Evolutionary conservation across 2,329 filamentous ascomycete species (phyloP), one percentile per base, ranked within the genome.

Genomic region (Fusarium sp.): DNA sequence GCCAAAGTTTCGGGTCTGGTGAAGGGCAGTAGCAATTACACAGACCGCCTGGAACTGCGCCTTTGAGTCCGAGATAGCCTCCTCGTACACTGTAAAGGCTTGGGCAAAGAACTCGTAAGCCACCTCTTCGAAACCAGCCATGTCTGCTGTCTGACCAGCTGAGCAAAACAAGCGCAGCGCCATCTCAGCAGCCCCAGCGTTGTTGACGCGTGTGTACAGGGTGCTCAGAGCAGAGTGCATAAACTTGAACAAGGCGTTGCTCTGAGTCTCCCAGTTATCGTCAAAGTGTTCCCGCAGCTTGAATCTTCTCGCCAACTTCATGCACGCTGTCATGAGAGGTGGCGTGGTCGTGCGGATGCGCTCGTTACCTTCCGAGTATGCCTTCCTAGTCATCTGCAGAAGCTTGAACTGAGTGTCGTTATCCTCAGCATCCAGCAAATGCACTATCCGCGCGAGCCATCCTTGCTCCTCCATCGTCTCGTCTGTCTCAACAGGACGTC

Each of bases 61-160:
- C 82, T 97, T 93, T 17, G 95, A 98, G 82, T 99, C 97, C 71
- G 95, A 97, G 73, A 99, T 94, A 0, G 95, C 93, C 83, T 99
- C 97, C 81, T 99, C 97, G 80, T 99, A 99, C 10, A 98, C 95
- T 0, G 96, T 98, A 79, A 99, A 99, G 0, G 97, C 96, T 83
- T 99, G 97, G 0, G 97, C 97, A 78, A 98, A 98, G 86, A 97
- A 99, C 81, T 99, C 97, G 82, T 99, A 99, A 12, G 95, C 94
- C 47, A 98, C 95, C 84, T 99, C 97, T 81, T 99, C 96, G 76
- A 97, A 97, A 3, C 93, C 94, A 12, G 92, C 94, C 82, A 97
- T 92, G 78, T 98, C 95, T 12, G 97, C 95, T 35, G 97, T 93
- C 85, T 98, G 95, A 25, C 97, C 97, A 79, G 95, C 97, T 47